phyloP scores from a whole-genome alignment of 2,329 filamentous ascomycete genomes.

The Scedosporium apiospermum region DNA sequence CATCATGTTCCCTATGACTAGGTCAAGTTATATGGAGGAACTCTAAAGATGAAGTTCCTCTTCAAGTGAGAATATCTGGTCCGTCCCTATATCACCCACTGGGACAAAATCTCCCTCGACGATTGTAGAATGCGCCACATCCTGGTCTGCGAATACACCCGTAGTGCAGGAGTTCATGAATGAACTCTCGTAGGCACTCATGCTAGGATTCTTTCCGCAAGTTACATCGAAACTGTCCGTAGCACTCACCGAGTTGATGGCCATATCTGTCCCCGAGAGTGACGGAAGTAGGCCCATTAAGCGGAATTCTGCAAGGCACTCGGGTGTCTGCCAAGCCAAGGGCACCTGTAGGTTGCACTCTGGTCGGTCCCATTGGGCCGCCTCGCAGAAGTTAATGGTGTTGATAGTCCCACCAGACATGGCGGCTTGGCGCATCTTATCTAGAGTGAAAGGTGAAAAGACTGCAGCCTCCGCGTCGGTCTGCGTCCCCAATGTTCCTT shows the following conservation, averaged over 20 bases:
- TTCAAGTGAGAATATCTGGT: too few species aligned
- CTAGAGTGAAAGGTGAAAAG: background rate
- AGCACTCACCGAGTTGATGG: background rate
- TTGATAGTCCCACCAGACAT: background rate
- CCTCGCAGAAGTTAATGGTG: background rate
- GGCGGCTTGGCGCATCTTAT: background rate
- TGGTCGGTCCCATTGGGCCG: background rate
- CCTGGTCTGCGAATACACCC: background rate
- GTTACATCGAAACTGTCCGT: too few species aligned
- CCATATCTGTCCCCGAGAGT: background rate
- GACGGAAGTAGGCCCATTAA: background rate
- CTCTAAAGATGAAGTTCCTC: too few species aligned
- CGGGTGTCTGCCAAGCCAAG: slow-evolving; percentile 1
- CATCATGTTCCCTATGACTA: too few species aligned
- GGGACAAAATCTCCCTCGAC: background rate
- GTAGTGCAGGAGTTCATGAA: background rate
- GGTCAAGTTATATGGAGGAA: too few species aligned
- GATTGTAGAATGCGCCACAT: background rate
- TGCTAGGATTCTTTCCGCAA: background rate
- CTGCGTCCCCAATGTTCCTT: too few species aligned
- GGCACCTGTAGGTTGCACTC: background rate
- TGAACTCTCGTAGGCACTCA: background rate
- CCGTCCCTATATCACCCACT: too few species aligned
- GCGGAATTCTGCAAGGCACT: slow-evolving; percentile 1
- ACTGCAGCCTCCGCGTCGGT: background rate